Conservation (phyloP, 768 basidiomycete species). For the Dentipellis sp. region DNA sequence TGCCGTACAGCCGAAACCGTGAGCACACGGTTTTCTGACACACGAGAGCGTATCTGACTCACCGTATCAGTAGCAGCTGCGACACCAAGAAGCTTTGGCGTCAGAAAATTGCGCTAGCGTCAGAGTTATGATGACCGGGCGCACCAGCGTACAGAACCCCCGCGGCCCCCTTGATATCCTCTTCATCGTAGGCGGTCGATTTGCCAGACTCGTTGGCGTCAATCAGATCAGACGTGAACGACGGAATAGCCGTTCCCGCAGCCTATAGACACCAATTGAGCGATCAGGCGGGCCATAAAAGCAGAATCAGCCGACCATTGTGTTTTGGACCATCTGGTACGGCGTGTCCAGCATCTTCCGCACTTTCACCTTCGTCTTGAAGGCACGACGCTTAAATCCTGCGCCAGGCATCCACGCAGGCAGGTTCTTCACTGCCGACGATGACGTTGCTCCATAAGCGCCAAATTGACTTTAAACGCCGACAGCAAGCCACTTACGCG, state of each 20-base stretch:
- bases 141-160: constrained; percentile 13
- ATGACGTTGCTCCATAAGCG: neutral
- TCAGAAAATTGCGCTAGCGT: neutral
- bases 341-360: constrained; percentile 12
- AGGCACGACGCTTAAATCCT: constrained; percentile 13
- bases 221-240: constrained; percentile 10
- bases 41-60: neutral
- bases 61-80: constrained; percentile 15
- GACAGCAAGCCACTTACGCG: constrained; percentile 15
- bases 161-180: constrained; percentile 14
- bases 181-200: constrained; percentile 6
- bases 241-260: constrained; percentile 13
- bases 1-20: too few species aligned
- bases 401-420: constrained; percentile 16
- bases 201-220: constrained; percentile 6
- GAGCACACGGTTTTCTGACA: neutral
- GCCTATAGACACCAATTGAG: constrained; percentile 4
- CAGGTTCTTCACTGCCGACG: constrained; percentile 9
- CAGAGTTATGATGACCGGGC: neutral
- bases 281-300: neutral
- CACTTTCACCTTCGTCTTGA: constrained; percentile 12
- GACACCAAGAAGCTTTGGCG: constrained; percentile 5
- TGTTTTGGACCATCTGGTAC: constrained; percentile 12
- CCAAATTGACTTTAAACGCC: neutral
- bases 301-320: constrained; percentile 2